Evolutionary conservation across 2,329 filamentous ascomycete species (phyloP).

Genomic region (Xylariaceae sp.): DNA sequence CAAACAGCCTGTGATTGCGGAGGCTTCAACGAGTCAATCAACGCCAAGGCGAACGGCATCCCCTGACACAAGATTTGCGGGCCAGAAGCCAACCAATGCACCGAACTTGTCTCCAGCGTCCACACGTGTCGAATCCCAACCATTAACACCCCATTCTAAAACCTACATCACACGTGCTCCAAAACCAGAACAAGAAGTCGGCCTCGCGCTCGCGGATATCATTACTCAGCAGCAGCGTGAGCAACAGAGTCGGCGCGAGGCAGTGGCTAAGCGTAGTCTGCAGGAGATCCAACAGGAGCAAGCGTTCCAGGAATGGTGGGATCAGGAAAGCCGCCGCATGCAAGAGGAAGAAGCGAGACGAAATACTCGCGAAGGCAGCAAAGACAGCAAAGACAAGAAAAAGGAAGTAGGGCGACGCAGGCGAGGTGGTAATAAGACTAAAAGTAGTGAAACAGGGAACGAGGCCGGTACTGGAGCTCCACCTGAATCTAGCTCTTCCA

Average conservation of each 20-base stretch:
- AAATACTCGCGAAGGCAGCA: slow-evolving; percentile 39
- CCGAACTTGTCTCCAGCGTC: slow-evolving; percentile 30
- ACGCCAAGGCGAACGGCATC: slow-evolving; percentile 49
- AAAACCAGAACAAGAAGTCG: slow-evolving; percentile 58
- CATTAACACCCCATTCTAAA: slow-evolving; percentile 54
- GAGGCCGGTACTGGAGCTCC: background rate
- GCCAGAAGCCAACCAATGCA: slow-evolving; percentile 44
- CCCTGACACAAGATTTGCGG: slow-evolving; percentile 58
- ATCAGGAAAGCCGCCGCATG: slow-evolving; percentile 70
- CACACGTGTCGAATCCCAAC: slow-evolving; percentile 33
- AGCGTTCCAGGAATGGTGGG: slow-evolving; percentile 96
- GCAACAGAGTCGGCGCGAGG: slow-evolving; percentile 75
- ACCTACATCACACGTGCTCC: slow-evolving; percentile 53
- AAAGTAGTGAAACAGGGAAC: slow-evolving; percentile 3
- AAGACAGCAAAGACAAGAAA: slow-evolving; percentile 37
- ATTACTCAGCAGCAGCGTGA: slow-evolving; percentile 81
- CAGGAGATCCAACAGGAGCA: slow-evolving; percentile 97
- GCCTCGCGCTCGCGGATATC: slow-evolving; percentile 80
- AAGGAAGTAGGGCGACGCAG: slow-evolving; percentile 19
- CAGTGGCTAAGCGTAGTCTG: slow-evolving; percentile 78
- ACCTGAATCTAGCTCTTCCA: slow-evolving; percentile 11
- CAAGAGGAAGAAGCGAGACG: slow-evolving; percentile 55
- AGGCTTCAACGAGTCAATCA: slow-evolving; percentile 36
- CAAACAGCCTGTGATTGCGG: slow-evolving; percentile 42
- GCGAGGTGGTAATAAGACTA: slow-evolving; percentile 10